phyloP scores from a whole-genome alignment of 139 green algal species.

The Chlamydomonas schloesseri region DNA sequence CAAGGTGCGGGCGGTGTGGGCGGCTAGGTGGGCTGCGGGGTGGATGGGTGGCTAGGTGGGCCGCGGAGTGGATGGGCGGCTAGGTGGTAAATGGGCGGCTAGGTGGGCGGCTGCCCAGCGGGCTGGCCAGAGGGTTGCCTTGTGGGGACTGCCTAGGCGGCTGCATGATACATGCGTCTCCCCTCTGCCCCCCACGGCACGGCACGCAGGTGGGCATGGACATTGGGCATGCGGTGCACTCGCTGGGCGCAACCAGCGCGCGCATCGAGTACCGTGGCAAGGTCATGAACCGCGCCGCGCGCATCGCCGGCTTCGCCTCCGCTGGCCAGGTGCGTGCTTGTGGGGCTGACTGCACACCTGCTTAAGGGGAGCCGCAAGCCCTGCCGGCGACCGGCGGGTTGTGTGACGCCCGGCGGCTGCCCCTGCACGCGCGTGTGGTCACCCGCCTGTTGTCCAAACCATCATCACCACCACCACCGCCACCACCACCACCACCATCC shows the following conservation, averaged over 20 bases:
- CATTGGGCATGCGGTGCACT: not conserved
- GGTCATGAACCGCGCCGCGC: conserved; percentile 46
- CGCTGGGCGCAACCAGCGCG: conserved; percentile 16
- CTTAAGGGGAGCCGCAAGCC: too few species aligned
- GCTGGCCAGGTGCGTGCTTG: not conserved
- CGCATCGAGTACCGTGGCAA: conserved; percentile 45
- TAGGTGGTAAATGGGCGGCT: not conserved
- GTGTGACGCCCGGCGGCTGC: too few species aligned
- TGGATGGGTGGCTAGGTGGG: not conserved
- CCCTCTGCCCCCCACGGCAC: not conserved
- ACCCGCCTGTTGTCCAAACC: too few species aligned
- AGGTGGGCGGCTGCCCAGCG: too few species aligned
- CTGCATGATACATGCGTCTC: not conserved
- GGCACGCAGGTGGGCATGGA: conserved; percentile 33
- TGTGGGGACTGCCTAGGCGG: not conserved
- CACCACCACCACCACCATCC: too few species aligned
- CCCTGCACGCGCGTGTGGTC: too few species aligned
- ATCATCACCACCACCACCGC: too few species aligned
- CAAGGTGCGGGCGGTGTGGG: not conserved
- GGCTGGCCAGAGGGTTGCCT: too few species aligned
- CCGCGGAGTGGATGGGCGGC: not conserved
- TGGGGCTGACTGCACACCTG: too few species aligned
- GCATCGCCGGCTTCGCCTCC: conserved; percentile 15
- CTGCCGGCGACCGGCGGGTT: too few species aligned
- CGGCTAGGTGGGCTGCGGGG: too few species aligned